These are phyloP conservation scores for Umbilicus rupestris DNA, from an alignment of 164 flowering plant species.

Conservation along the genomic window DNA sequence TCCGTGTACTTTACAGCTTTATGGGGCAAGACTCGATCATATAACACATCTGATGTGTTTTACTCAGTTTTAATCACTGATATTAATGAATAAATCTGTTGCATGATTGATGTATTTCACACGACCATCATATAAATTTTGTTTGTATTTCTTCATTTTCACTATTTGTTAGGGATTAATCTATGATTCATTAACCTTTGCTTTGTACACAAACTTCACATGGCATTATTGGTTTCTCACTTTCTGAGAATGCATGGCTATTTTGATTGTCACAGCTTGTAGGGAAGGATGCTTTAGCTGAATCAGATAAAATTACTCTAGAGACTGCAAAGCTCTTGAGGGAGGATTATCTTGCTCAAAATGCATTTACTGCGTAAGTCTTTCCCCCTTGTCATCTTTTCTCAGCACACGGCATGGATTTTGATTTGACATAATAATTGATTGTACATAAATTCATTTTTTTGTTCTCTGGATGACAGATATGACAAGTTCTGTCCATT, in stretches of 20 bases:
- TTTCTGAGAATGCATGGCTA: neutral
- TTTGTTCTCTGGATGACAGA: constrained; percentile 27
- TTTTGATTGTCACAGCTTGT: constrained; percentile 64
- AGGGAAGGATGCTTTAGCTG: constrained; percentile 98
- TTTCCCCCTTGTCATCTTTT: neutral
- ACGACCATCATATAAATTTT: neutral
- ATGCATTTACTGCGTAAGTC: constrained; percentile 97
- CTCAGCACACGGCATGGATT: neutral
- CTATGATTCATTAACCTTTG: neutral
- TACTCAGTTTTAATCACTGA: no score
- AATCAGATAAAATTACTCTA: constrained; percentile 82
- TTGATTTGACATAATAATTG: neutral
- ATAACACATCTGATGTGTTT: no score
- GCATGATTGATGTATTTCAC: no score
- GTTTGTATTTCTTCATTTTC: neutral
- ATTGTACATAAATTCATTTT: neutral
- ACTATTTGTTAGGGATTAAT: neutral
- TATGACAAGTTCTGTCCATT: constrained; percentile 97
- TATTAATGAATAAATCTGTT: no score
- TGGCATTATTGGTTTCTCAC: neutral
- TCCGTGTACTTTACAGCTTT: neutral
- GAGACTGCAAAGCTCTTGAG: constrained; percentile 99
- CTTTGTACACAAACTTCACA: neutral
- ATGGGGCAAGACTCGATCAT: no score
- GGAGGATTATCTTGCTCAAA: constrained; percentile 98